Base-by-base conservation (phyloP, 805 yeast genomes). In the Clavispora carvajalis region DNA sequence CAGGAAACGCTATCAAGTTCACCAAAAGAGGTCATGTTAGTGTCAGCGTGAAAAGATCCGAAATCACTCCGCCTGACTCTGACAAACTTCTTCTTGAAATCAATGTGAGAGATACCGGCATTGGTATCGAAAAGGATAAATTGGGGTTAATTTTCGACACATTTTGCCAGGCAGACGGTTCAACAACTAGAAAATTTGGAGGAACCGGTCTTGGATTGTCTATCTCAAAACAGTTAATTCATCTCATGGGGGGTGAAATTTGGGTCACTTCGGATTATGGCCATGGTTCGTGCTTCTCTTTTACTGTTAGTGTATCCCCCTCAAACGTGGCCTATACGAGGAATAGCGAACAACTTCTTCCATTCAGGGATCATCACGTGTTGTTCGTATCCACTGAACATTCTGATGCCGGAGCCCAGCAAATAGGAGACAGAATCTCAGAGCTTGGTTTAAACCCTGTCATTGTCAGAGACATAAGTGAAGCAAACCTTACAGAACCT, bases 111-210 rank as follows among this genome's bases (percentile, higher is more conserved):
- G 96, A 87, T 60, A 87, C 95, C 1, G 95, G 95, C 58, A 87
- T 88, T 49, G 96, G 96, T 50, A 87, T 87, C 51, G 87, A 82
- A 54, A 79, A 78, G 55, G 95, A 88, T 54, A 87, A 87, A 57
- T 69, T 87, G 26, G 95, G 87, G 23, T 71, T 88, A 31, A 88
- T 87, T 52, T 87, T 87, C 55, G 95, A 87, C 55, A 87, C 91
- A 3, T 87, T 87, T 67, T 84, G 95, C 51, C 95, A 87, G 60
- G 95, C 95, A 7, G 96, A 87, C 64, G 96, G 96, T 31, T 85
- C 95, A 5, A 87, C 95, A 2, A 87, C 95, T 1, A 76, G 95
- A 59, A 86, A 86, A 61, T 88, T 87, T 59, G 96, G 95, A 53
- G 96, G 96, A 55, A 88, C 95, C 3, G 96, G 96, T 48, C 71